Evolutionary conservation across 306 rosid species (phyloP), one percentile per base, ranked within the genome.

Genomic region (Ceratonia siliqua): DNA sequence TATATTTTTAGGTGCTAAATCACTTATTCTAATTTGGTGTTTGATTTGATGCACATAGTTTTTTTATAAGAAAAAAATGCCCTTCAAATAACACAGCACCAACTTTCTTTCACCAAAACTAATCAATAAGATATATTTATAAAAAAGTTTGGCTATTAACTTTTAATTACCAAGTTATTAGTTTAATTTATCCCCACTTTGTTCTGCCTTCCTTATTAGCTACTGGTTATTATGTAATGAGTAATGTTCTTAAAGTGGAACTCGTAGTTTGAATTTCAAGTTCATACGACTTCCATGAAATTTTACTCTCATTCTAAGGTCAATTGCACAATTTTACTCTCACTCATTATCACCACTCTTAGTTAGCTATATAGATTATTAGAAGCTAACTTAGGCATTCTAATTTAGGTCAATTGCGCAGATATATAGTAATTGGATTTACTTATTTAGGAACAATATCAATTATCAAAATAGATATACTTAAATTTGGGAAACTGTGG

Each of bases 401-500:
- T 20, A 28, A 20, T 32, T 18, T 11, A 18, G 35, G 35, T 18
- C 10, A 78, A 39, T n/a, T 48, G 12, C 21, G 12, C 46, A 68
- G 45, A 71, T 21, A 36, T 18, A 10, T 6, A 64, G 22, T 20
- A 39, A 22, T 9, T n/a, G 18, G 22, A 49, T 68, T 20, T 18
- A 57, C 45, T 49, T 46, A 57, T 22, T 35, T 22, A 49, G 22
- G 79, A 13, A 7, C 43, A 32, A 15, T 28, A 13, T 11, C 53
- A 57, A 58, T 46, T 45, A 22, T 68, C 5, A 28, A 18, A 70
- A 70, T 54, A 42, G 27, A 53, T 43, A 33, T 42, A 71, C 21
- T 10, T 9, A 35, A 46, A 45, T 42, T 4, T 28, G 28, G 38
- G 39, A 70, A 45, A 2, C 15, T 7, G 70, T 8, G 25, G 33